Evolutionary conservation across 2,329 filamentous ascomycete genomes (phyloP).

Genomic region (Mycosphaerella arachidis): DNA sequence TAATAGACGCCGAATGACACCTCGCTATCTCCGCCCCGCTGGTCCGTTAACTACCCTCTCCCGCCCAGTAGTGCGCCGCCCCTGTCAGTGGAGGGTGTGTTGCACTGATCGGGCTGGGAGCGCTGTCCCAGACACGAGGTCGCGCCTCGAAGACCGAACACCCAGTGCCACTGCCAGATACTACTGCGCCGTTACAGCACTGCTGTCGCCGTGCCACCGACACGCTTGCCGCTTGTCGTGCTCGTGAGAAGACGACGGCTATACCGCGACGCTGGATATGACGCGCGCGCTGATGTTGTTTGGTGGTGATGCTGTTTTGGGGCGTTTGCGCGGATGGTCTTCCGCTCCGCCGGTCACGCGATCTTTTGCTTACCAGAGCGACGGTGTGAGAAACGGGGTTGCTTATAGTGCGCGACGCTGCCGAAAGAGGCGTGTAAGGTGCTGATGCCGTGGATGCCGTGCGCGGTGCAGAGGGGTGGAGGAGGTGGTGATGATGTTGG

Average conservation of each 20-base stretch:
- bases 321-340: not conserved
- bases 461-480: not conserved
- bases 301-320: not conserved
- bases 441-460: not conserved
- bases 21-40: constrained; percentile 4
- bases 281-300: not conserved
- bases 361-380: not conserved
- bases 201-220: not conserved
- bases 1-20: constrained; percentile 8
- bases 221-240: not conserved
- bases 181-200: not conserved
- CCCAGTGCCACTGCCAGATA: not conserved
- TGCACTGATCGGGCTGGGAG: not conserved
- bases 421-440: not conserved
- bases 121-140: not conserved
- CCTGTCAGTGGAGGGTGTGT: too few species aligned
- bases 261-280: not conserved
- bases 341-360: not conserved
- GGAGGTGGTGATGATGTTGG: not conserved
- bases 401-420: not conserved
- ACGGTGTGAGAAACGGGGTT: not conserved
- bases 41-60: not conserved
- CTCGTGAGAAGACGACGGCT: not conserved
- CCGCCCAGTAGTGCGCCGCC: not conserved
- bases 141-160: not conserved